Conservation (phyloP, 140 eudicot species). For the Erigeron philadelphicus region DNA sequence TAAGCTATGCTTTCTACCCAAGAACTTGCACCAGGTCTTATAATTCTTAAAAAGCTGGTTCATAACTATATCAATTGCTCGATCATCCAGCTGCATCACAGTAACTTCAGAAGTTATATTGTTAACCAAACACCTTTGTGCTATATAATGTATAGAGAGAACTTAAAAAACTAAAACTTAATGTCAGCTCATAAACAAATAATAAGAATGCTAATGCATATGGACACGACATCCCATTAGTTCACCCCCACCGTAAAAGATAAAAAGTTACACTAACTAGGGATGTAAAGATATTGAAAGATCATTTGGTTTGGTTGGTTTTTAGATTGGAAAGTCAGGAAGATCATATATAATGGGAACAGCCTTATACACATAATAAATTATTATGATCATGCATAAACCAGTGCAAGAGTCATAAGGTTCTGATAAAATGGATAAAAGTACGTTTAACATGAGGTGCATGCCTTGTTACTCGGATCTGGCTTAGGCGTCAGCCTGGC, state of each 20-base stretch:
- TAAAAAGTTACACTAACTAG: slow-evolving; percentile 20
- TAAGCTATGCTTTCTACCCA: slow-evolving; percentile 91
- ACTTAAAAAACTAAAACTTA: slow-evolving; percentile 10
- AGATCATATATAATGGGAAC: slow-evolving; percentile 17
- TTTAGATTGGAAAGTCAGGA: slow-evolving; percentile 17
- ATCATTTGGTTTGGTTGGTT: slow-evolving; percentile 12
- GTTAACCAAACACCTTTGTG: slow-evolving; percentile 16
- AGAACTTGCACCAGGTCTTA: slow-evolving; percentile 94
- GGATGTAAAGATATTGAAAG: slow-evolving; percentile 15
- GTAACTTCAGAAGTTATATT: slow-evolving; percentile 14
- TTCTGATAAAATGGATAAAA: slow-evolving; percentile 23
- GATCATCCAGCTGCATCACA: slow-evolving; percentile 74
- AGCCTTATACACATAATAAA: neutral
- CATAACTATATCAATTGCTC: slow-evolving; percentile 82
- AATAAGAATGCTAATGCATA: slow-evolving; percentile 19
- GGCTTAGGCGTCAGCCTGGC: slow-evolving; percentile 81
- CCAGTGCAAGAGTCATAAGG: slow-evolving; percentile 27
- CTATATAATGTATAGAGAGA: slow-evolving; percentile 3
- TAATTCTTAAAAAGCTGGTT: slow-evolving; percentile 85
- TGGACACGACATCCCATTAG: slow-evolving; percentile 19
- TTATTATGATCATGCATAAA: slow-evolving; percentile 16
- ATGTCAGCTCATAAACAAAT: slow-evolving; percentile 7
- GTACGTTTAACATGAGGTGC: slow-evolving; percentile 35
- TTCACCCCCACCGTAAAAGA: slow-evolving; percentile 6
- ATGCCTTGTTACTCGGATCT: slow-evolving; percentile 78